Percentiles rank a stretch among this genome's conserved stretches.
These are phyloP conservation scores for Spathaspora passalidarum DNA, from an alignment of 805 yeast species.

Conservation along the genomic window DNA sequence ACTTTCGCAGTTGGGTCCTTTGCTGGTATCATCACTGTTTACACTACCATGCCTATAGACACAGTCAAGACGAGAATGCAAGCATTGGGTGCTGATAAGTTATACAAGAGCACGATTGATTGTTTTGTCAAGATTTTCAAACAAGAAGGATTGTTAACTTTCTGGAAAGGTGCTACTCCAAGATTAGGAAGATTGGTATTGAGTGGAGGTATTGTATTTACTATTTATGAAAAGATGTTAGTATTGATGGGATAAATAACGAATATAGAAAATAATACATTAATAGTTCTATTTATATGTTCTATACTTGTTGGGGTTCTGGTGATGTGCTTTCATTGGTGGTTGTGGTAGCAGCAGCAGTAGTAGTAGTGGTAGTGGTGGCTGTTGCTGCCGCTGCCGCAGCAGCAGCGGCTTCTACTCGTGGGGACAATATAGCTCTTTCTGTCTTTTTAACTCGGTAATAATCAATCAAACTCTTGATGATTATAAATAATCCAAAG, in stretches of 20 bases:
- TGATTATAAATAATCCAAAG: slow-evolving; percentile 62
- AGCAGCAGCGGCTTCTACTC: slow-evolving; percentile 11
- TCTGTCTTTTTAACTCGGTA: slow-evolving; percentile 77
- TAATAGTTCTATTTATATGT: background rate
- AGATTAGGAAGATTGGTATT: slow-evolving; percentile 86
- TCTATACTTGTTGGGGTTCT: background rate
- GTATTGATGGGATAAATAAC: slow-evolving; percentile 41
- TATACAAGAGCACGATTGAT: slow-evolving; percentile 72
- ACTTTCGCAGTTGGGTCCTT: slow-evolving; percentile 89
- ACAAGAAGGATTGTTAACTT: slow-evolving; percentile 85
- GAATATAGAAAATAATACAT: background rate
- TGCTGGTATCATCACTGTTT: slow-evolving; percentile 87
- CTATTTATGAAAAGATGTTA: slow-evolving; percentile 90
- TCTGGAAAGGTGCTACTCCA: slow-evolving; percentile 99
- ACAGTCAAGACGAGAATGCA: slow-evolving; percentile 98
- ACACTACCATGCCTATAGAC: slow-evolving; percentile 92
- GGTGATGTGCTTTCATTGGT: background rate
- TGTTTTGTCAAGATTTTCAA: slow-evolving; percentile 78
- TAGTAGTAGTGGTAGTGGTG: slow-evolving; percentile 10
- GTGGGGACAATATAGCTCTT: slow-evolving; percentile 51
- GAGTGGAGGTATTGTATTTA: slow-evolving; percentile 96
- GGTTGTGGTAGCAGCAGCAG: slow-evolving; percentile 5
- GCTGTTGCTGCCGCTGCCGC: background rate
- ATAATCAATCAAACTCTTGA: slow-evolving; percentile 71
- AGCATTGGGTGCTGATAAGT: slow-evolving; percentile 71